Evolutionary conservation across 2,329 filamentous ascomycete genomes (phyloP).

Genomic region (Alternaria gansuensis): DNA sequence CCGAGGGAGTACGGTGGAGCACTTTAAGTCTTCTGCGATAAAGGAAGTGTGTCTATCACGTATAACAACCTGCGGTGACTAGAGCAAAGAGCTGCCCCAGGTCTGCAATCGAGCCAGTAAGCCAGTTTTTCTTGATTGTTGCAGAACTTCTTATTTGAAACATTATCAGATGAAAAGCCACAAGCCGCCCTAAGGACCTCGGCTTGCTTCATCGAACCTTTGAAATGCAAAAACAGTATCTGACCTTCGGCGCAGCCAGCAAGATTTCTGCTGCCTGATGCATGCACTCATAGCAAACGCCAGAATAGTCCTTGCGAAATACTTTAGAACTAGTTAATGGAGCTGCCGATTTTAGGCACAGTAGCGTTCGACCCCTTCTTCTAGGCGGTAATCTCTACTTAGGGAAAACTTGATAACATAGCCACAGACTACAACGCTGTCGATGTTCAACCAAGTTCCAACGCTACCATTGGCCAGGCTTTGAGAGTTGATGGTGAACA

Average conservation of each 20-base stretch:
- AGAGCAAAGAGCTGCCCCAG: slow-evolving; percentile 8
- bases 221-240: slow-evolving; percentile 16
- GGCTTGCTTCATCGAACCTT: slow-evolving; percentile 28
- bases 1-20: neutral
- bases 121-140: neutral
- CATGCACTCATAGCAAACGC: slow-evolving; percentile 26
- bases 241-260: slow-evolving; percentile 16
- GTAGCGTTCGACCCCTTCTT: slow-evolving; percentile 10
- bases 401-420: neutral
- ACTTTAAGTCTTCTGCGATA: neutral
- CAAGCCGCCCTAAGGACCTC: slow-evolving; percentile 22
- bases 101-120: neutral
- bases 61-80: slow-evolving; percentile 1
- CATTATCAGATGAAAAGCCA: slow-evolving; percentile 22
- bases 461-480: neutral
- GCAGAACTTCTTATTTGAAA: neutral
- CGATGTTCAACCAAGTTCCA: neutral
- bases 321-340: too few relatives aligned
- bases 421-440: neutral
- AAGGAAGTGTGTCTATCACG: neutral
- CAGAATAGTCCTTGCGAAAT: slow-evolving; percentile 12
- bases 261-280: slow-evolving; percentile 28
- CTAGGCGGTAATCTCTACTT: slow-evolving; percentile 3
- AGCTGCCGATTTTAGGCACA: neutral
- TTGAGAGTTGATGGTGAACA: neutral